phyloP scores from a whole-genome alignment of 345 rosid species.

The Pugionium cornutum region DNA sequence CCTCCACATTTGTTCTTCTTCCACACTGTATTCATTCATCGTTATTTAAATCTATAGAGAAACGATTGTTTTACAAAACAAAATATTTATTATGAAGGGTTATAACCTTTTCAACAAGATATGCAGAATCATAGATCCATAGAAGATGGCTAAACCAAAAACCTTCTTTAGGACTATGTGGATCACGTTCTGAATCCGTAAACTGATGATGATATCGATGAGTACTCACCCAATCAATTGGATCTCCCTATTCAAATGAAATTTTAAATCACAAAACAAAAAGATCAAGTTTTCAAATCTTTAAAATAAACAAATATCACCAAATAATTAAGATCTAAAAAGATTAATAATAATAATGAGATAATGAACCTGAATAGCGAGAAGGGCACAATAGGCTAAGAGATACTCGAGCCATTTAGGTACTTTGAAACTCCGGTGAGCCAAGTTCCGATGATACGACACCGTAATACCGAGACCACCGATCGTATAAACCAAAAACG shows the following conservation, averaged over 20 bases:
- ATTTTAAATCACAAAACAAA: background rate
- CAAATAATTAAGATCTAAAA: constrained; percentile 22
- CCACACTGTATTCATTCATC: constrained; percentile 56
- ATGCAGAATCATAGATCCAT: constrained; percentile 78
- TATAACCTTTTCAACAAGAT: constrained; percentile 54
- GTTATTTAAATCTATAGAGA: background rate
- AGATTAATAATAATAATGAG: too few relatives aligned
- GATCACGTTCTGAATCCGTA: constrained; percentile 83
- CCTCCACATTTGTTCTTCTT: constrained; percentile 71
- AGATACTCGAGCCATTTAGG: constrained; percentile 87
- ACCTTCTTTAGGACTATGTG: constrained; percentile 91
- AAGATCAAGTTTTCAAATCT: background rate
- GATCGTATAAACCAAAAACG: constrained; percentile 53
- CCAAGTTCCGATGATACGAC: constrained; percentile 70
- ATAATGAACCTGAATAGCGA: constrained; percentile 64
- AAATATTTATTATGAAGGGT: too few relatives aligned
- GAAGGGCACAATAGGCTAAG: constrained; percentile 79
- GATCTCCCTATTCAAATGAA: constrained; percentile 42
- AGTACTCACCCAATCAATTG: constrained; percentile 92
- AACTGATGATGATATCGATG: constrained; percentile 86
- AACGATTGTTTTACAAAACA: background rate
- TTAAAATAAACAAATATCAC: background rate
- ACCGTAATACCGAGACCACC: constrained; percentile 84
- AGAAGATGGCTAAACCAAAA: constrained; percentile 88
- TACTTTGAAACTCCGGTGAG: constrained; percentile 76